Conservation (phyloP, 345 rosid genomes). For the Aquilaria sinensis region DNA sequence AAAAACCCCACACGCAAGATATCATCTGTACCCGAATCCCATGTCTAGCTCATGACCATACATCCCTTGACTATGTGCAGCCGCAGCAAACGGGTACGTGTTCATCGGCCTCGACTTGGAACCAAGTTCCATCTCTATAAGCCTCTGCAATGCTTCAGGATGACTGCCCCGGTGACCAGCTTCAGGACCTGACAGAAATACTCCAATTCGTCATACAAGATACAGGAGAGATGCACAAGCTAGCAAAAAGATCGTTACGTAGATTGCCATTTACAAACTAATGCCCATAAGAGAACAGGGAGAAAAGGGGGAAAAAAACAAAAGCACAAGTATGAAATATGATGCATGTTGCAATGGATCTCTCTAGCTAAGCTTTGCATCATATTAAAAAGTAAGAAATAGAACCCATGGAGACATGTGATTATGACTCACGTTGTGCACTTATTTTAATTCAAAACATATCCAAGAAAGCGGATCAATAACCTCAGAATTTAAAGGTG, state of each 20-base stretch:
- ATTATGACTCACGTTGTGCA: no score
- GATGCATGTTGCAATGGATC: no score
- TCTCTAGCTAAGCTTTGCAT: no score
- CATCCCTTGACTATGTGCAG: conserved; percentile 49
- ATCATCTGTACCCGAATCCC: conserved; percentile 61
- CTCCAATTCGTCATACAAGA: background rate
- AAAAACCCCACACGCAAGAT: conserved; percentile 10
- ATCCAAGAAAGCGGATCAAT: background rate
- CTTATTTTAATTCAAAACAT: no score
- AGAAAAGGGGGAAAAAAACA: no score
- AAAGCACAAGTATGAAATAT: no score
- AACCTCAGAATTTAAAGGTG: conserved; percentile 2
- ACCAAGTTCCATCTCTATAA: conserved; percentile 71
- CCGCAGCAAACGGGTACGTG: conserved; percentile 29
- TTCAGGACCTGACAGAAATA: conserved; percentile 38
- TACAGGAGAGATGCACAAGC: no score
- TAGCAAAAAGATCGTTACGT: no score
- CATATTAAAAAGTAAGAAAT: no score
- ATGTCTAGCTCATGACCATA: conserved; percentile 67
- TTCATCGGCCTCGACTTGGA: conserved; percentile 55
- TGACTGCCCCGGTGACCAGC: conserved; percentile 40
- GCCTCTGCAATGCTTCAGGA: conserved; percentile 69
- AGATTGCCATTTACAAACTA: no score
- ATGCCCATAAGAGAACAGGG: no score
- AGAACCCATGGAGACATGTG: no score